phyloP scores from a whole-genome alignment of 2,329 filamentous ascomycete genomes.

The Epichloe brachyelytri region DNA sequence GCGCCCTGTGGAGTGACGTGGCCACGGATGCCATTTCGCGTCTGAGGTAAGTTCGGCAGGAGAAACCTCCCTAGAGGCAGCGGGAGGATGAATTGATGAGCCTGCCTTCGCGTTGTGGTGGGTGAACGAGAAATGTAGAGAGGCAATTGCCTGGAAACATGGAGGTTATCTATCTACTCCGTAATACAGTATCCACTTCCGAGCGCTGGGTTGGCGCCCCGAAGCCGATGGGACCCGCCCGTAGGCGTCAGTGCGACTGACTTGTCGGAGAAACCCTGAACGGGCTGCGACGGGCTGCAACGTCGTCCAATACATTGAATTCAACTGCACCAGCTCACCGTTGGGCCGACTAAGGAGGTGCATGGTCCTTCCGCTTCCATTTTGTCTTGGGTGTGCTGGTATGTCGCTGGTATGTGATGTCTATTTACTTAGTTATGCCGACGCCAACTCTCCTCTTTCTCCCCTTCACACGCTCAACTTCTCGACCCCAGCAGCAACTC shows the following conservation, averaged over 20 bases:
- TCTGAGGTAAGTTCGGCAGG: background rate
- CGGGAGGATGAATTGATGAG: background rate
- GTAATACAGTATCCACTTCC: background rate
- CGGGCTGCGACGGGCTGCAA: background rate
- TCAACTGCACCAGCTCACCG: background rate
- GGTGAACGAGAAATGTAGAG: background rate
- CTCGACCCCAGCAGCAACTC: conserved; percentile 1
- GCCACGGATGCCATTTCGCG: conserved; percentile 21
- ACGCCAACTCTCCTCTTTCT: background rate
- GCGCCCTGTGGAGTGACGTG: conserved; percentile 28
- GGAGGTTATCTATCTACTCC: background rate
- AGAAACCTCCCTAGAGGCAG: background rate
- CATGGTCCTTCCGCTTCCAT: background rate
- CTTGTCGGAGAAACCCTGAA: background rate
- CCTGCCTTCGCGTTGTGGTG: background rate
- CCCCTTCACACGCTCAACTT: conserved; percentile 4
- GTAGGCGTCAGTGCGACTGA: background rate
- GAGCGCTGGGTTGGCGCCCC: background rate
- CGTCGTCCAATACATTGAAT: background rate
- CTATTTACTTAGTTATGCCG: background rate
- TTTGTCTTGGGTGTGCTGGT: background rate
- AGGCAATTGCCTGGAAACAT: background rate
- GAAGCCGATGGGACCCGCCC: background rate
- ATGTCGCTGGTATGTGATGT: background rate
- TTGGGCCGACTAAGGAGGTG: background rate